Base-by-base conservation (phyloP, 192 early-diverging fungal species). In the Linderina pennispora region DNA sequence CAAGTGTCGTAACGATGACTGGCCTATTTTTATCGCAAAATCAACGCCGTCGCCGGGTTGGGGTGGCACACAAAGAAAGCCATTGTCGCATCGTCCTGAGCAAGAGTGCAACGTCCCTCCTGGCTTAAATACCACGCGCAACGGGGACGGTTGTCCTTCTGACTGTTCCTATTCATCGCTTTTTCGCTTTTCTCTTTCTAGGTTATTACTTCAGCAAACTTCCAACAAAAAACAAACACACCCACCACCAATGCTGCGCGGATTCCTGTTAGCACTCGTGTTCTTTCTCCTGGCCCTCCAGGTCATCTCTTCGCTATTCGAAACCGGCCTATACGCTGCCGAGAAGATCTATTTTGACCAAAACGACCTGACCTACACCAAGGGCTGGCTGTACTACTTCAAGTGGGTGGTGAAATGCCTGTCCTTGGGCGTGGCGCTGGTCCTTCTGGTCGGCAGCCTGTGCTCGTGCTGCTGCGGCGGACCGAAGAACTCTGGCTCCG, bases 381-480 rank as follows among this genome's bases (percentile, higher is more conserved):
- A 54, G 42, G 62, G 62, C 11, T 72, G 68, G 68, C 62, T 52
- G 39, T 72, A 65, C 57, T 50, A 61, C 61, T 72, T 65, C 60
- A 72, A 72, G 41, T 72, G 68, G 62, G 68, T 60, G 1, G 49
- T 72, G 15, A 72, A 72, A 48, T 62, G 62, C 23, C 57, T 72
- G 26, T 72, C 68, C 31, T 52, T 57, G 7, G 48, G 19, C 5
- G n/a, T 65, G 16, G 42, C 68, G n/a, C 43, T 72, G 23, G 40
- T 42, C 19, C 48, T 72, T 43, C 24, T 59, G 35, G n/a, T 72
- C 37, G 44, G 46, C 33, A 43, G 50, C 3, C 19, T 65, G 49
- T 72, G 68, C 62, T 59, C 61, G 19, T 65, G 68, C 68, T 64
- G 62, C 61, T 55, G 62, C 23, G 61, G 60, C 43, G 60, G 59